Evolutionary conservation across 352 stramenopile genomes (phyloP).

Genomic region (Globisporangium cystogenes): DNA sequence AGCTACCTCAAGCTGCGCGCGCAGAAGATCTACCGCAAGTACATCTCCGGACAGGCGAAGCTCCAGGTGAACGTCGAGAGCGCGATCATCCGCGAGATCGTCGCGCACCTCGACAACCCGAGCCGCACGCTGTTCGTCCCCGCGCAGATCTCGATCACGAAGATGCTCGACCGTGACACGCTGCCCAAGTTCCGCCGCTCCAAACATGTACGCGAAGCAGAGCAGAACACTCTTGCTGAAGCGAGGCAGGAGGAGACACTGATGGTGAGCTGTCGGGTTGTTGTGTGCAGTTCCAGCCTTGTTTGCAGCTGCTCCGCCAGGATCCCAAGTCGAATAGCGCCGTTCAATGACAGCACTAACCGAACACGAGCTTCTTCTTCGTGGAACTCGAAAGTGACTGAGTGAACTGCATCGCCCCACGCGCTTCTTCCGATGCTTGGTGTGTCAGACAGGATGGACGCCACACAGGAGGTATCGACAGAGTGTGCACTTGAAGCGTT

Average conservation of each 20-base stretch:
- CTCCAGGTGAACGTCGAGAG: conserved; percentile 72
- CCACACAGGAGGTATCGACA: too few species aligned
- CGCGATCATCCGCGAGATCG: conserved; percentile 45
- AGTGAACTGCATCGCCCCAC: too few species aligned
- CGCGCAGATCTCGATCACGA: conserved; percentile 60
- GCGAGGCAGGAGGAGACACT: too few species aligned
- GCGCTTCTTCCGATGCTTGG: too few species aligned
- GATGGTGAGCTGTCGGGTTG: too few species aligned
- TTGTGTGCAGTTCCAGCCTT: conserved; percentile 24
- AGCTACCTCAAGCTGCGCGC: conserved; percentile 71
- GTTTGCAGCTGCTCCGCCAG: conserved; percentile 28
- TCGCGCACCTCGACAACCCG: conserved; percentile 47
- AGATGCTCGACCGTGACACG: conserved; percentile 73
- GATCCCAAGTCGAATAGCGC: conserved; percentile 6
- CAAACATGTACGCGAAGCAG: conserved; percentile 45
- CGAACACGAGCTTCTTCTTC: background rate
- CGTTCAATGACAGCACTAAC: background rate
- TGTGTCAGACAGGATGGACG: too few species aligned
- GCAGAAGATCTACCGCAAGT: conserved; percentile 79
- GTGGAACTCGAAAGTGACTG: too few species aligned
- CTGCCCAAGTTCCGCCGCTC: conserved; percentile 67
- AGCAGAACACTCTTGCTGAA: too few species aligned
- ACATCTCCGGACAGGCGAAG: conserved; percentile 57
- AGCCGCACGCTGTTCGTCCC: conserved; percentile 50
- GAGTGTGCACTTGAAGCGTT: too few species aligned